These are phyloP conservation scores for Artemisia argyi DNA, from an alignment of 129 eudicot genomes.

Conservation along the genomic window DNA sequence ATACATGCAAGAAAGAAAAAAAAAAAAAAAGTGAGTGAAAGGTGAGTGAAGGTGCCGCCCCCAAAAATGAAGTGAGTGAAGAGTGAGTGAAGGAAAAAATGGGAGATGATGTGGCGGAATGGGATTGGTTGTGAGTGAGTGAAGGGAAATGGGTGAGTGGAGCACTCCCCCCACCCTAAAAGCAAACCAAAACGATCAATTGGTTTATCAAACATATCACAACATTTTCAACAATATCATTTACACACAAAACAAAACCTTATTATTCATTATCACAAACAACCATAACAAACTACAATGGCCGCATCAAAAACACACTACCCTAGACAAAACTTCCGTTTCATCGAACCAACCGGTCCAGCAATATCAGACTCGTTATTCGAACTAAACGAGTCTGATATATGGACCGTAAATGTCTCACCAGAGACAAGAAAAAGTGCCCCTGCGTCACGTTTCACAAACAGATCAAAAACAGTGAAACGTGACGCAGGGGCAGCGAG, in stretches of 20 bases:
- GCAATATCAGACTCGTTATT: slow-evolving; percentile 38
- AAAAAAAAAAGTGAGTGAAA: too few relatives aligned
- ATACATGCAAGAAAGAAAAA: too few relatives aligned
- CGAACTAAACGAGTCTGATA: slow-evolving; percentile 75
- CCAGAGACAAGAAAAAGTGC: slow-evolving; percentile 49
- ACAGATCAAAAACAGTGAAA: slow-evolving; percentile 22
- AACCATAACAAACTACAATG: slow-evolving; percentile 30
- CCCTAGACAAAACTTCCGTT: slow-evolving; percentile 51
- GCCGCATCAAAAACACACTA: slow-evolving; percentile 64
- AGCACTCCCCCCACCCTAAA: too few relatives aligned
- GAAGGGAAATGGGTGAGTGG: too few relatives aligned
- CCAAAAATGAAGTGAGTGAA: too few relatives aligned
- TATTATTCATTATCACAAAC: background rate
- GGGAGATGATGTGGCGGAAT: too few relatives aligned
- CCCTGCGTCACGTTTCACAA: slow-evolving; percentile 41
- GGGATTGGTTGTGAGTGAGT: too few relatives aligned
- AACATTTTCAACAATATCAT: background rate
- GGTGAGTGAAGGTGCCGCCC: too few relatives aligned
- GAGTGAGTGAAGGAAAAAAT: too few relatives aligned
- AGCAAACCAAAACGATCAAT: slow-evolving; percentile 25
- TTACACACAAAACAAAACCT: background rate
- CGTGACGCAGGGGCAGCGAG: slow-evolving; percentile 31
- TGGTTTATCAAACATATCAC: slow-evolving; percentile 13
- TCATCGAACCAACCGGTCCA: slow-evolving; percentile 39
- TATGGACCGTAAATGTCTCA: slow-evolving; percentile 63